Conservation (phyloP, 768 basidiomycete species). For the Cubamyces sp. region DNA sequence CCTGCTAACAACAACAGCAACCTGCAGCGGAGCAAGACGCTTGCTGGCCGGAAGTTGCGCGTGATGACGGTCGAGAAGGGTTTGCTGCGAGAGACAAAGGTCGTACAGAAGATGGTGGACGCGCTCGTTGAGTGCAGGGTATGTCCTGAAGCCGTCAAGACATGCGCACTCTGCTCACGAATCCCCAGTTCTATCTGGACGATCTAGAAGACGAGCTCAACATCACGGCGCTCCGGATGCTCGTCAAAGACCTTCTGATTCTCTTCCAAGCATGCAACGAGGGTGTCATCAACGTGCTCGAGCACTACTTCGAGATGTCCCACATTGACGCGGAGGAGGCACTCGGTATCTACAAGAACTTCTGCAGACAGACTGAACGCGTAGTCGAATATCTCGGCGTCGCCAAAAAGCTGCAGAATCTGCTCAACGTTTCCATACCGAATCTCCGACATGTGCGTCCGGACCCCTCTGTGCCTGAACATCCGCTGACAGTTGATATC, state of each 20-base stretch:
- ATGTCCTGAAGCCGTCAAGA: constrained; percentile 36
- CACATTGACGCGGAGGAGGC: constrained; percentile 88
- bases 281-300: constrained; percentile 84
- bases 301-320: constrained; percentile 99
- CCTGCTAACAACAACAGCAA: constrained; percentile 39
- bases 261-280: constrained; percentile 97
- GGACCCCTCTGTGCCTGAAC: background rate
- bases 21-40: constrained; percentile 66
- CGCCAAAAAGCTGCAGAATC: constrained; percentile 90
- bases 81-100: constrained; percentile 86
- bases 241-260: constrained; percentile 94
- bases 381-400: constrained; percentile 93
- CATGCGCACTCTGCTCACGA: background rate
- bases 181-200: constrained; percentile 84
- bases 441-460: constrained; percentile 83
- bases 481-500: background rate
- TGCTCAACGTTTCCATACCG: constrained; percentile 92
- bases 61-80: constrained; percentile 97
- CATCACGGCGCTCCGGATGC: constrained; percentile 85
- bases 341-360: constrained; percentile 86
- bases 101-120: constrained; percentile 90
- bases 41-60: constrained; percentile 82
- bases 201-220: constrained; percentile 92
- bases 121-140: constrained; percentile 86
- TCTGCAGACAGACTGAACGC: constrained; percentile 90